Base-by-base conservation (phyloP, 352 stramenopile genomes). In the Globisporangium ultimum region DNA sequence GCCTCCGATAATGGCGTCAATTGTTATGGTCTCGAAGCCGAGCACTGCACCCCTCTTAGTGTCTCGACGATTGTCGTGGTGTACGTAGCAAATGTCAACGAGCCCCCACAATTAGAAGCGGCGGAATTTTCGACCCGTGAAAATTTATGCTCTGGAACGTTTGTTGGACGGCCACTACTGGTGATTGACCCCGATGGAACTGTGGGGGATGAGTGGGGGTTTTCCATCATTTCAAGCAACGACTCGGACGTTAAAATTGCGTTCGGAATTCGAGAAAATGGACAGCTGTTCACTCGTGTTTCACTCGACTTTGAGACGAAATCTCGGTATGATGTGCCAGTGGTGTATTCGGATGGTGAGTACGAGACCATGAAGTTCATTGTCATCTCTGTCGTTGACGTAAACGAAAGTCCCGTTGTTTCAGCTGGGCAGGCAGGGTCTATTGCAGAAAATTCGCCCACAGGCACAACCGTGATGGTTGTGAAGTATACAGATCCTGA, bases 321-420 rank as follows among this genome's bases (percentile, higher is more conserved):
- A 3, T 22, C 45, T 4, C 2, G 9, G 17, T 53, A 54, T 17
- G 11, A 12, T 9, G n/a, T 60, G 45, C 14, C 17, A 11, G 45
- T 60, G 12, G n/a, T 32, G 32, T 60, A 60, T 32, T 48, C 54
- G 2, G 54, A 60, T 20, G 54, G 54, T 13, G 68, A 88, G 48
- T 88, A 70, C 22, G 60, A 32, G 7, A 51, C 52, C 0, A 58
- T 43, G 10, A 3, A 60, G 14, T 66, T 55, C 15, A 62, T 83
- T 12, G 53, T 24, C 9, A 43, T 88, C 21, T 38, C 17, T n/a
- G 64, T 88, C 13, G n/a, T 75, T 0, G 68, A 88, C 42, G 71
- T 83, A 36, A 86, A 88, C 52, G 78, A 88, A 55, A 20, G 69
- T 1, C 70, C 78, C 18, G 50, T 60, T 0, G n/a, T 88, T 32